Conservation (phyloP, 345 rosid species). For the Boechera stricta region DNA sequence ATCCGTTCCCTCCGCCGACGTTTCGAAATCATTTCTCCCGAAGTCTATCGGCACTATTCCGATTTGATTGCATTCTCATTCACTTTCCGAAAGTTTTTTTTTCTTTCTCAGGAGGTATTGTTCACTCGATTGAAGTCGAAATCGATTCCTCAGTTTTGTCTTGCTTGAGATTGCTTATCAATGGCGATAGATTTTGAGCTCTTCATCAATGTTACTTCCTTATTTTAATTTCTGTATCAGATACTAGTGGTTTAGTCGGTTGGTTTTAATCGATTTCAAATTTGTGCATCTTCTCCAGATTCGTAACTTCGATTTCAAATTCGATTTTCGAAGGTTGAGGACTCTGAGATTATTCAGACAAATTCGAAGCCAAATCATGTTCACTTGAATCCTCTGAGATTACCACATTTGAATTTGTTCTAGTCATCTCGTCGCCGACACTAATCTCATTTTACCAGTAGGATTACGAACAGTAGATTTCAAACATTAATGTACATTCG, state of each 20-base stretch:
- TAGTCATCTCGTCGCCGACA: constrained; percentile 30
- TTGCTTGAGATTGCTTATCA: constrained; percentile 18
- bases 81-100: constrained; percentile 9
- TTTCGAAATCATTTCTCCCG: background rate
- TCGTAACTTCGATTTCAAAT: constrained; percentile 7
- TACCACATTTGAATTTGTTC: background rate
- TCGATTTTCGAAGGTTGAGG: background rate
- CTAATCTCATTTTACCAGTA: constrained; percentile 8
- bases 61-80: constrained; percentile 7
- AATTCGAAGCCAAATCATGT: background rate
- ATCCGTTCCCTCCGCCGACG: constrained; percentile 17
- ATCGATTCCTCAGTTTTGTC: constrained; percentile 20
- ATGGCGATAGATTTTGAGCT: constrained; percentile 28
- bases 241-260: constrained; percentile 9
- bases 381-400: background rate
- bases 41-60: constrained; percentile 16
- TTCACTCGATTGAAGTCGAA: constrained; percentile 26
- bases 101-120: constrained; percentile 28
- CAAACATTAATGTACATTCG: background rate
- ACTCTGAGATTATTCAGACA: background rate
- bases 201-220: background rate
- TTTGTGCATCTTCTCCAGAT: constrained; percentile 32
- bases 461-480: background rate
- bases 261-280: constrained; percentile 27
- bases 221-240: constrained; percentile 14